These are phyloP conservation scores for Pseudogymnoascus sp. DNA, from an alignment of 2,329 filamentous ascomycete species.

Conservation along the genomic window DNA sequence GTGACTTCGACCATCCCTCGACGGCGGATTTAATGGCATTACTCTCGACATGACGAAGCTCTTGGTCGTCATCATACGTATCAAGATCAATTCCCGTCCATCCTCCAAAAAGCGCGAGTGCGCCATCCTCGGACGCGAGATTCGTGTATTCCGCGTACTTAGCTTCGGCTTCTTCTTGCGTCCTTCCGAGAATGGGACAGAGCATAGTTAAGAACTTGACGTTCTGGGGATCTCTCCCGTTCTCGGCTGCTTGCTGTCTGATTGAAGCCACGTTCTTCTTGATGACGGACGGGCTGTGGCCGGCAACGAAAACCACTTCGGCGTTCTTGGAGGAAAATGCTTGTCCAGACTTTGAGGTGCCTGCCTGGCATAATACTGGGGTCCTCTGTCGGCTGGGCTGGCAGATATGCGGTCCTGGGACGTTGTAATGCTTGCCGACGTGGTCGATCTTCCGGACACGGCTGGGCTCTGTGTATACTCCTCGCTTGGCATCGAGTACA, in stretches of 20 bases:
- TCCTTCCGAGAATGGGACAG: constrained; percentile 56
- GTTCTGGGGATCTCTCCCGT: constrained; percentile 47
- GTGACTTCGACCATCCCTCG: constrained; percentile 47
- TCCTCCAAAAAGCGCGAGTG: constrained; percentile 62
- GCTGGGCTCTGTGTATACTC: constrained; percentile 50
- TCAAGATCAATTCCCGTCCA: constrained; percentile 64
- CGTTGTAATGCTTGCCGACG: constrained; percentile 52
- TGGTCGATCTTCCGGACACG: constrained; percentile 60
- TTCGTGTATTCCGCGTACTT: constrained; percentile 55
- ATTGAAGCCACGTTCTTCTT: constrained; percentile 56
- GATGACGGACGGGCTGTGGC: constrained; percentile 54
- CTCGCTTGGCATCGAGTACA: constrained; percentile 46
- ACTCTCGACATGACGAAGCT: constrained; percentile 42
- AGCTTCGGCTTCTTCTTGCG: constrained; percentile 55
- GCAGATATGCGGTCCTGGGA: constrained; percentile 58
- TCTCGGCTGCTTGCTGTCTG: constrained; percentile 43
- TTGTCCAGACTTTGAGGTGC: constrained; percentile 57
- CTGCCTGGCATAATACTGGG: constrained; percentile 60
- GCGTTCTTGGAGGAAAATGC: constrained; percentile 61
- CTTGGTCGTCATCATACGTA: constrained; percentile 54
- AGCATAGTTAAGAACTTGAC: constrained; percentile 64
- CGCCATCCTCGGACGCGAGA: constrained; percentile 58
- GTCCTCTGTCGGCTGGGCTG: constrained; percentile 60
- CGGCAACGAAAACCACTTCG: constrained; percentile 62
- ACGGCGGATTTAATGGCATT: constrained; percentile 42